Conservation (phyloP, 2,329 filamentous ascomycete species). For the Zelopaecilomyces penicillatus region DNA sequence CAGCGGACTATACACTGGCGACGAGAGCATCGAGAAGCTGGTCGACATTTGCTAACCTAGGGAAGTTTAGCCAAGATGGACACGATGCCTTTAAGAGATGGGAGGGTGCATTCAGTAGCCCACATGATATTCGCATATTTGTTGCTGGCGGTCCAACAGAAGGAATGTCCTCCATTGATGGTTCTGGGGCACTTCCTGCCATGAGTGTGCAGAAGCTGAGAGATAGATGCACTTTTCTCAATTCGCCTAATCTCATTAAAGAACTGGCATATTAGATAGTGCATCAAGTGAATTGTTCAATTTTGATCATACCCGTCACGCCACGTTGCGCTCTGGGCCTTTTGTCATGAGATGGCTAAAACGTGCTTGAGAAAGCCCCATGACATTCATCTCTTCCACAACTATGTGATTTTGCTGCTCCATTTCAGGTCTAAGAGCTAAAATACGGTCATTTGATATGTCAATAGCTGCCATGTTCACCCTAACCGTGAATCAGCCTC, state of each 20-base stretch:
- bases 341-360: no score
- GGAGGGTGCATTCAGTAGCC: conserved; percentile 24
- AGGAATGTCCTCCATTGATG: conserved; percentile 31
- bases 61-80: conserved; percentile 22
- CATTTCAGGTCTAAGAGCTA: no score
- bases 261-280: conserved; percentile 29
- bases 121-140: conserved; percentile 25
- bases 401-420: no score
- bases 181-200: conserved; percentile 22
- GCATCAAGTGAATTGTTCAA: no score
- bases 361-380: no score
- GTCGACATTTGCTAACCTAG: conserved; percentile 36
- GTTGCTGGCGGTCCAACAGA: conserved; percentile 36
- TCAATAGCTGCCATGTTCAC: no score
- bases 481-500: no score
- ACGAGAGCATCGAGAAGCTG: conserved; percentile 35
- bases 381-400: no score
- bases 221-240: conserved; percentile 39
- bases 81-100: conserved; percentile 33
- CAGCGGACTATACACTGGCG: conserved; percentile 31
- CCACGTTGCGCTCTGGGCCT: no score
- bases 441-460: no score
- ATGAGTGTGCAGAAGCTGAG: conserved; percentile 32
- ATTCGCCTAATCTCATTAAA: conserved; percentile 33
- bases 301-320: no score